These are phyloP conservation scores for Colletotrichum costaricense DNA, from an alignment of 2,329 filamentous ascomycete species.

Conservation along the genomic window DNA sequence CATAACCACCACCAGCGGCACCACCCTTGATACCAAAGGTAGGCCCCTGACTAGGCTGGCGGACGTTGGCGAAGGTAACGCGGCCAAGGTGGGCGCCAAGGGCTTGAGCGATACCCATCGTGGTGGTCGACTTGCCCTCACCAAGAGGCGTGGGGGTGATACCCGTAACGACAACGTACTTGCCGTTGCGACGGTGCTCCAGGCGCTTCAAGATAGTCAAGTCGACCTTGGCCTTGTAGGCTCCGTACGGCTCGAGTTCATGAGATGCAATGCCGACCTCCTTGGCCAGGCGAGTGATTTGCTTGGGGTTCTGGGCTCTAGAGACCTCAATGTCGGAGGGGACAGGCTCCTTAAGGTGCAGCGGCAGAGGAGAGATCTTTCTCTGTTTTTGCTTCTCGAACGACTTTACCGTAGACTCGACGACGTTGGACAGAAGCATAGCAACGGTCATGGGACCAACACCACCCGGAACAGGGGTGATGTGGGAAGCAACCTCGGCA, in stretches of 20 bases:
- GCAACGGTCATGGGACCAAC: constrained; percentile 99
- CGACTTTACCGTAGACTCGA: constrained; percentile 83
- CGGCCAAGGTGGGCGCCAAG: constrained; percentile 88
- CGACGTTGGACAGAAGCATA: constrained; percentile 96
- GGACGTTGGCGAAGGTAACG: constrained; percentile 94
- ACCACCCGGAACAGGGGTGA: constrained; percentile 95
- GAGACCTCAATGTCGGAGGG: constrained; percentile 98
- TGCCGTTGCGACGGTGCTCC: constrained; percentile 86
- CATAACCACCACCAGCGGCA: constrained; percentile 96
- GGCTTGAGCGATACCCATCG: constrained; percentile 93
- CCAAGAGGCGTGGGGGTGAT: constrained; percentile 97
- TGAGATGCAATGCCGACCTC: constrained; percentile 90
- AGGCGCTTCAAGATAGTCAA: constrained; percentile 84
- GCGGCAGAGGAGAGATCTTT: constrained; percentile 82
- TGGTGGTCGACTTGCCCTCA: constrained; percentile 98
- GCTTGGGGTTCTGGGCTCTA: constrained; percentile 89
- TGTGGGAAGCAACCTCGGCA: constrained; percentile 85
- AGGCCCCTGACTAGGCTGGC: constrained; percentile 95
- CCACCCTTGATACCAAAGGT: constrained; percentile 99
- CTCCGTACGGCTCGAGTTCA: constrained; percentile 93
- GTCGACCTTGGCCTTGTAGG: constrained; percentile 96
- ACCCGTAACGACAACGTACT: constrained; percentile 92
- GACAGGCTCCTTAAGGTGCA: constrained; percentile 83
- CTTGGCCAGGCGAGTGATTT: constrained; percentile 83
- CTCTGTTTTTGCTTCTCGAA: constrained; percentile 87